Evolutionary conservation across 2,329 filamentous ascomycete genomes (phyloP).

Genomic region (Delphinella strobiligena): DNA sequence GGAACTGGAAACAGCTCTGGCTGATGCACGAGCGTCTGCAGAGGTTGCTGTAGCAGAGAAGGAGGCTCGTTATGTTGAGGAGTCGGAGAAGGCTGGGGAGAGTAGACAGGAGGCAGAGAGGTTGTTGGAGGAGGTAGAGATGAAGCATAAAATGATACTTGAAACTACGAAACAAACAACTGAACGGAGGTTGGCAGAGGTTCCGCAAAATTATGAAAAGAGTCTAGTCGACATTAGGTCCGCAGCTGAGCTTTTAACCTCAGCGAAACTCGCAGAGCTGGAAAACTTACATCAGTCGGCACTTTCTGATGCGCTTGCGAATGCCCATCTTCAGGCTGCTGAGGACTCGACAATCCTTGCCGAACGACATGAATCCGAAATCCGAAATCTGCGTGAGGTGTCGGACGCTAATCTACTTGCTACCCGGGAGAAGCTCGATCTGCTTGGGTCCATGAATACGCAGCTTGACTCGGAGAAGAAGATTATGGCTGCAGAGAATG

Average conservation of each 20-base stretch:
- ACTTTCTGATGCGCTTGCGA: slow-evolving; percentile 9
- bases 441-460: not conserved
- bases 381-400: not conserved
- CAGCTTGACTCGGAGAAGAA: not conserved
- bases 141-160: not conserved
- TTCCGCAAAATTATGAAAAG: not conserved
- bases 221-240: too few relatives aligned
- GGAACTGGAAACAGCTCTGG: not conserved
- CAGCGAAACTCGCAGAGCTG: too few relatives aligned
- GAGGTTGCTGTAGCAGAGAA: not conserved
- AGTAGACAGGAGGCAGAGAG: not conserved
- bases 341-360: too few relatives aligned
- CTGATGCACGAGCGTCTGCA: not conserved
- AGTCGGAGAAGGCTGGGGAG: not conserved
- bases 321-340: slow-evolving; percentile 5
- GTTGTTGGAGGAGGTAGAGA: not conserved
- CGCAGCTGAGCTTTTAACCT: too few relatives aligned
- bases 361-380: not conserved
- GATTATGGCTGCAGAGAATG: not conserved
- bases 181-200: not conserved
- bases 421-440: not conserved
- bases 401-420: not conserved
- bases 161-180: not conserved
- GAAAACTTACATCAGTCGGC: slow-evolving; percentile 10
- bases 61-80: not conserved